These are phyloP conservation scores for Aureobasidium leucospermi DNA, from an alignment of 2,329 filamentous ascomycete genomes.

Conservation along the genomic window DNA sequence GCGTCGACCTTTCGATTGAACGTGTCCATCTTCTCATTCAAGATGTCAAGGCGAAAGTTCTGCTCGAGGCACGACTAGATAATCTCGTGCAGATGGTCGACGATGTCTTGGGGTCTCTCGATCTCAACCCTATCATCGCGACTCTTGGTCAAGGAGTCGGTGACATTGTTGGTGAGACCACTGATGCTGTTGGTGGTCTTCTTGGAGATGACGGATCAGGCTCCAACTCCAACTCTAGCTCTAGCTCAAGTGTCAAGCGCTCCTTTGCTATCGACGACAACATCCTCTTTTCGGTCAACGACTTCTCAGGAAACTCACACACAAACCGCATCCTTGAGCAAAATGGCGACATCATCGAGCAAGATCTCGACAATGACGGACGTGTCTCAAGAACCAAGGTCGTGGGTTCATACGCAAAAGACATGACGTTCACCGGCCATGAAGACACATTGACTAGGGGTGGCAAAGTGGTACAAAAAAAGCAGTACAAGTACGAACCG, in stretches of 20 bases:
- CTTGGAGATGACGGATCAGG: neutral
- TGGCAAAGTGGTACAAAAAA: slow-evolving; percentile 19
- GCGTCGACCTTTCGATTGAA: slow-evolving; percentile 53
- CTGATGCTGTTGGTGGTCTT: slow-evolving; percentile 5
- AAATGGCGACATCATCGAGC: slow-evolving; percentile 55
- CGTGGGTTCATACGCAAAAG: slow-evolving; percentile 50
- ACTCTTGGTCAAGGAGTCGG: slow-evolving; percentile 15
- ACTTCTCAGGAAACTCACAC: slow-evolving; percentile 45
- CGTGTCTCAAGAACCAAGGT: slow-evolving; percentile 40
- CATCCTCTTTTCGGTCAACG: slow-evolving; percentile 54
- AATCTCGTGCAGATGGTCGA: slow-evolving; percentile 55
- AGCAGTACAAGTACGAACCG: slow-evolving; percentile 23
- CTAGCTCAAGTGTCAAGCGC: slow-evolving; percentile 27
- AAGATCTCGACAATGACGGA: slow-evolving; percentile 44
- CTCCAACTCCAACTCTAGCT: neutral
- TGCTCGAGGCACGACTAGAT: slow-evolving; percentile 52
- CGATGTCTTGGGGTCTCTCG: slow-evolving; percentile 51
- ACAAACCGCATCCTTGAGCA: slow-evolving; percentile 51
- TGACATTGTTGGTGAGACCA: slow-evolving; percentile 17
- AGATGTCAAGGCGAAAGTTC: slow-evolving; percentile 51
- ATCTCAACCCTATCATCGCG: slow-evolving; percentile 53
- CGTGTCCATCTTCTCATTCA: slow-evolving; percentile 50
- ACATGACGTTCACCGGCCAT: slow-evolving; percentile 47
- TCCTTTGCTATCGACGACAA: slow-evolving; percentile 48
- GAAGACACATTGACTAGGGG: slow-evolving; percentile 21